Percentiles rank a stretch among this genome's conserved stretches.
phyloP scores from a whole-genome alignment of 768 basidiomycete genomes.

The Pulveroboletus sp. region DNA sequence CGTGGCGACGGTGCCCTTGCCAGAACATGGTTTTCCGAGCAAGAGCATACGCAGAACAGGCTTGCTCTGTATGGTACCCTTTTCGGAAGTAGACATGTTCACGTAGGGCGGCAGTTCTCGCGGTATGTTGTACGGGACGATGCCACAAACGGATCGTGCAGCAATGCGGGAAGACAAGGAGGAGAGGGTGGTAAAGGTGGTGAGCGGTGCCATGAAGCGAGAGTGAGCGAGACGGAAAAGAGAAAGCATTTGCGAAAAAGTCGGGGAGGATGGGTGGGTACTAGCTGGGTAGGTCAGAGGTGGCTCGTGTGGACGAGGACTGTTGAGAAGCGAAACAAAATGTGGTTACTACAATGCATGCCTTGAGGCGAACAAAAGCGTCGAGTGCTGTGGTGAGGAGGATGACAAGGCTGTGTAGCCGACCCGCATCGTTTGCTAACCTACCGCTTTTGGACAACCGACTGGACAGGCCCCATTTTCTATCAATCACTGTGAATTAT shows the following conservation, averaged over 20 bases:
- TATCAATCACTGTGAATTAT: background rate
- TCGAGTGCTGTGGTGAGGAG: background rate
- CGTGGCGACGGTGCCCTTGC: slow-evolving; percentile 77
- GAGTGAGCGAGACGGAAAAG: background rate
- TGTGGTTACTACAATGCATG: slow-evolving; percentile 14
- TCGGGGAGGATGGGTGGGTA: background rate
- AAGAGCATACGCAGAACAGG: slow-evolving; percentile 43
- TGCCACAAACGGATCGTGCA: slow-evolving; percentile 16
- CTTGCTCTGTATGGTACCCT: slow-evolving; percentile 23
- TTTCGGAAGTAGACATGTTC: slow-evolving; percentile 27
- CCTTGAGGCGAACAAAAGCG: slow-evolving; percentile 23
- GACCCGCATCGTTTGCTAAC: too few species aligned
- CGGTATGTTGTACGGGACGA: slow-evolving; percentile 19
- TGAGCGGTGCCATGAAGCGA: slow-evolving; percentile 4
- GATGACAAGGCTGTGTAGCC: slow-evolving; percentile 10
- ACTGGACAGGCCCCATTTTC: background rate
- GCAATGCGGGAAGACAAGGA: background rate
- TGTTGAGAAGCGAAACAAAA: background rate
- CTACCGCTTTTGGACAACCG: background rate
- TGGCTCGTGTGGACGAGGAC: background rate
- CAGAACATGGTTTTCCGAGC: slow-evolving; percentile 61
- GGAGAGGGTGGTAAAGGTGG: background rate
- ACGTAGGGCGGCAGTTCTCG: slow-evolving; percentile 49
- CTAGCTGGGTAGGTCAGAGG: background rate
- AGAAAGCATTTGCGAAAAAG: background rate